A percentile compares a stretch with the other conserved stretches of the same genome.
Conservation (phyloP, 2,329 filamentous ascomycete genomes). For the Fusarium sp. region DNA sequence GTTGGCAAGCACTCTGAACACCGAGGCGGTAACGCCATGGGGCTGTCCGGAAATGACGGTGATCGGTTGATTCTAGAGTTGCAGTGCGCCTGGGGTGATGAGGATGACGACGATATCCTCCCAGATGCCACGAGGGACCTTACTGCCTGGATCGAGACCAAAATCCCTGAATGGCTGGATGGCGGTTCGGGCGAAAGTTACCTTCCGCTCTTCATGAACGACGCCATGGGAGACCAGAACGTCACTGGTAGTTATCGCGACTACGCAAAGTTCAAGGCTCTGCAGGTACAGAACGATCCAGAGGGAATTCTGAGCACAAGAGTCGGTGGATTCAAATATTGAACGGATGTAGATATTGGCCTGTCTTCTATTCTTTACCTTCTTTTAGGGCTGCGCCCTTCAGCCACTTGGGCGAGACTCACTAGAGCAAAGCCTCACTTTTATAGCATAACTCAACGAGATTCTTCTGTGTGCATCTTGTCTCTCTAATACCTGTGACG, state of each 20-base stretch:
- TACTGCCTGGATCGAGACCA: conserved; percentile 38
- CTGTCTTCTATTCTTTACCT: too few species aligned
- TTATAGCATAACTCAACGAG: too few species aligned
- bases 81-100: conserved; percentile 43
- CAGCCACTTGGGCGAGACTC: background rate
- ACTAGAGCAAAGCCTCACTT: too few species aligned
- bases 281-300: conserved; percentile 53
- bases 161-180: conserved; percentile 44
- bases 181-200: conserved; percentile 30
- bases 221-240: conserved; percentile 54
- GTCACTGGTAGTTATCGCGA: conserved; percentile 49
- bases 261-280: conserved; percentile 50
- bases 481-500: too few species aligned
- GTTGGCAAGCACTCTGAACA: conserved; percentile 43
- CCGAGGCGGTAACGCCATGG: conserved; percentile 48
- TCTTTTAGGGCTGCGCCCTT: background rate
- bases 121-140: conserved; percentile 30
- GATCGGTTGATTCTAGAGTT: conserved; percentile 47
- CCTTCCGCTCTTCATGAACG: conserved; percentile 54
- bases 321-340: conserved; percentile 18
- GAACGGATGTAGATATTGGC: background rate
- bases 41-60: conserved; percentile 37
- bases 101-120: conserved; percentile 43
- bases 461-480: too few species aligned
- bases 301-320: conserved; percentile 9